A percentile compares a stretch with the other conserved stretches of the same genome.
Conservation (phyloP, 805 yeast species). For the Candida loeiensis region DNA sequence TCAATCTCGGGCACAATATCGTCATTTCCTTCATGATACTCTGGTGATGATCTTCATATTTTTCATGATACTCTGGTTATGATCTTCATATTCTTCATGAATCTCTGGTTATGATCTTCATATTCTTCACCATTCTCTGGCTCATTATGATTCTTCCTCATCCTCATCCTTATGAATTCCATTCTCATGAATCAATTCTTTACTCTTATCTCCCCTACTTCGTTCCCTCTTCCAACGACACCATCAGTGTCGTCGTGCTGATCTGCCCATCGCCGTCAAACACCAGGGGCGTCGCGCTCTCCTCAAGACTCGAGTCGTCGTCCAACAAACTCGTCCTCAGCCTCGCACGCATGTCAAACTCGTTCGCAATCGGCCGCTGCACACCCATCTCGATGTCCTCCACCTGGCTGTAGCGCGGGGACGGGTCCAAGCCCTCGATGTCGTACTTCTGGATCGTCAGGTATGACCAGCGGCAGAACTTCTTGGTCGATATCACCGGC, state of each 20-base stretch:
- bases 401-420: conserved; percentile 12
- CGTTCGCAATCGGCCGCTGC: conserved; percentile 1
- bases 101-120: too few species aligned
- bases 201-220: neutral
- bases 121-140: too few species aligned
- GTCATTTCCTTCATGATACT: too few species aligned
- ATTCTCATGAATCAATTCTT: too few species aligned
- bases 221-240: conserved; percentile 32
- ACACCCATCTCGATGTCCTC: conserved; percentile 21
- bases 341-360: conserved; percentile 4
- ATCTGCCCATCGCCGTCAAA: conserved; percentile 31
- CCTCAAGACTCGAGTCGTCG: conserved; percentile 29
- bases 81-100: too few species aligned
- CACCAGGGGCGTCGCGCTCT: conserved; percentile 38
- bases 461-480: conserved; percentile 72
- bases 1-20: too few species aligned
- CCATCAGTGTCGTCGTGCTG: conserved; percentile 31
- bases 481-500: conserved; percentile 53
- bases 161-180: too few species aligned
- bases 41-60: too few species aligned
- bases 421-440: conserved; percentile 30
- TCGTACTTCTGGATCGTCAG: conserved; percentile 28
- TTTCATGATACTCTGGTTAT: too few species aligned
- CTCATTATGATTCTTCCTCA: too few species aligned
- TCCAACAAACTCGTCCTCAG: conserved; percentile 11